A percentile compares a stretch with the other conserved stretches of the same genome.
Evolutionary conservation across 441 rosid species (phyloP).

Genomic region (Lepidium campestre): DNA sequence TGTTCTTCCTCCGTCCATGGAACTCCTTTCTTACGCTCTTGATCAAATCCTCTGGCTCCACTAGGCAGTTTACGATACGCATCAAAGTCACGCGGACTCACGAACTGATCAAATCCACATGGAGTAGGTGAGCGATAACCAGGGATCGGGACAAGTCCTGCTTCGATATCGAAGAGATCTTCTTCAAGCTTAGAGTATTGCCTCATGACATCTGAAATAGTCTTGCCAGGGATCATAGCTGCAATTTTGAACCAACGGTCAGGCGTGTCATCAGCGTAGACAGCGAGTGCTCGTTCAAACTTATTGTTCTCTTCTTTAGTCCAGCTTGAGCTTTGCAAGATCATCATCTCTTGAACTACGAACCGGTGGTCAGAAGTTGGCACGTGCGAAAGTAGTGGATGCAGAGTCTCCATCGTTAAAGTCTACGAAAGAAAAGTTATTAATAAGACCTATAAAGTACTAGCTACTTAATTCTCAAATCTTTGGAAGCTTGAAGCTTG

Average conservation of each 20-base stretch:
- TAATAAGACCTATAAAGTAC: background rate
- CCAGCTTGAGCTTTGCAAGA: slow-evolving; percentile 39
- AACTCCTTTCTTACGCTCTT: slow-evolving; percentile 64
- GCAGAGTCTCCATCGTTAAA: slow-evolving; percentile 24
- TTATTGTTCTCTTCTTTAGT: slow-evolving; percentile 88
- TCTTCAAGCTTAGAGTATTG: slow-evolving; percentile 88
- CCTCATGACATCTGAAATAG: slow-evolving; percentile 77
- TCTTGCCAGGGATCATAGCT: slow-evolving; percentile 84
- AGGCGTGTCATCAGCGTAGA: slow-evolving; percentile 79
- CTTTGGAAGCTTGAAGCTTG: slow-evolving; percentile 8
- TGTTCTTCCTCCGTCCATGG: slow-evolving; percentile 84
- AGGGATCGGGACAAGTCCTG: slow-evolving; percentile 83
- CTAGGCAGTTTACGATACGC: slow-evolving; percentile 42
- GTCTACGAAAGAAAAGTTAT: background rate
- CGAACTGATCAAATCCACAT: slow-evolving; percentile 39
- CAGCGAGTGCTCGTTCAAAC: slow-evolving; percentile 83
- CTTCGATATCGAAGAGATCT: slow-evolving; percentile 88
- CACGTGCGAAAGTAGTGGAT: slow-evolving; percentile 24
- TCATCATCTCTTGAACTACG: slow-evolving; percentile 32
- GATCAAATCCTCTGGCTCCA: slow-evolving; percentile 38
- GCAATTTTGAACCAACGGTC: slow-evolving; percentile 87
- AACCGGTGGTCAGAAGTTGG: slow-evolving; percentile 19
- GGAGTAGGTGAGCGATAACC: slow-evolving; percentile 69
- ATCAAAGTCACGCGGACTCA: slow-evolving; percentile 36
- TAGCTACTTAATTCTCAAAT: background rate